These are phyloP conservation scores for Chlamydomonas reinhardtii DNA, from an alignment of 163 green algal genomes.

Conservation along the genomic window DNA sequence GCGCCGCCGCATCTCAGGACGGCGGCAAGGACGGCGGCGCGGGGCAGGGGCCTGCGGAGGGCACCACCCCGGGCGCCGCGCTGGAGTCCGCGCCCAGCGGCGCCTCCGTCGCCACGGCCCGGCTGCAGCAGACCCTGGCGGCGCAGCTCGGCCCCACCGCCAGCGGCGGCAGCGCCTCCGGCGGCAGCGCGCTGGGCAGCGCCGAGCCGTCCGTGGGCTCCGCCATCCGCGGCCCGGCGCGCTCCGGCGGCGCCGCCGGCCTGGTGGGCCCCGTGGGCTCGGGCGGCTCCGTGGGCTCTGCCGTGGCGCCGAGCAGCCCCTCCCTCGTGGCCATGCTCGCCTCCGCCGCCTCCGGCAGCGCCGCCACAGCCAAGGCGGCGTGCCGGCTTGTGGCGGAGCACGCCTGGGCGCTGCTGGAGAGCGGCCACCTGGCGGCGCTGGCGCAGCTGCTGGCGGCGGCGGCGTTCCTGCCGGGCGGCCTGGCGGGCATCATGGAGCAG, in stretches of 20 bases:
- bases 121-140: not conserved
- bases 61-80: too few species aligned
- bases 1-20: too few species aligned
- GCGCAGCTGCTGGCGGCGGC: constrained; percentile 35
- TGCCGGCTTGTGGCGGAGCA: constrained; percentile 62
- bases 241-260: not conserved
- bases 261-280: not conserved
- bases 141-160: not conserved
- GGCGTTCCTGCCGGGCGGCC: constrained; percentile 37
- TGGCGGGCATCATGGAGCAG: constrained; percentile 45
- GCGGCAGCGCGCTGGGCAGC: not conserved
- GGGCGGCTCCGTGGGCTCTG: not conserved
- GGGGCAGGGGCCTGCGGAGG: too few species aligned
- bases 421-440: constrained; percentile 49
- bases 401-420: constrained; percentile 65
- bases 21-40: not conserved
- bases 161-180: not conserved
- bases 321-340: constrained; percentile 9
- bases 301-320: not conserved
- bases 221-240: too few species aligned
- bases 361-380: constrained; percentile 45
- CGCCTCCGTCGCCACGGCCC: too few species aligned
- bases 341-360: not conserved
- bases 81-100: too few species aligned
- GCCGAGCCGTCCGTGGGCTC: too few species aligned